These are phyloP conservation scores for Erucastrum elatum DNA, from an alignment of 345 rosid genomes.

Conservation along the genomic window DNA sequence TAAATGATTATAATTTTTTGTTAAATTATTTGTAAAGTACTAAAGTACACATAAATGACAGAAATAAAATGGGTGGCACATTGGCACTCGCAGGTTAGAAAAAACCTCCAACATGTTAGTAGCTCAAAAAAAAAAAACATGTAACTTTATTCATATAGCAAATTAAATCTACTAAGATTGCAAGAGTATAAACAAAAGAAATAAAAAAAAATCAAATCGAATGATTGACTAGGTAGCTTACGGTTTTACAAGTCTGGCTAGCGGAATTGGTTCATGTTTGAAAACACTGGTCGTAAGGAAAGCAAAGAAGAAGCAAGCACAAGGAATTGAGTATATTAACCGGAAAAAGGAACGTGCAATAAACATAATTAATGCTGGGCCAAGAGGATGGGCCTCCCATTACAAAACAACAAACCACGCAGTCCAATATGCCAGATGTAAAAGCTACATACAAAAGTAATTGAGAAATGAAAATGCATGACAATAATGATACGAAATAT, in stretches of 20 bases:
- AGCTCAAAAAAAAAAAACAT: too few species aligned
- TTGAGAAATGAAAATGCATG: not conserved
- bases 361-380: slow-evolving; percentile 5
- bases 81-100: too few species aligned
- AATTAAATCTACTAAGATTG: too few species aligned
- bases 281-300: not conserved
- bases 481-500: not conserved
- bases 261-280: not conserved
- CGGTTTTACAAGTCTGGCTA: not conserved
- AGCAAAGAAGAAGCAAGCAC: not conserved
- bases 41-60: too few species aligned
- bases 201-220: not conserved
- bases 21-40: too few species aligned
- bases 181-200: too few species aligned
- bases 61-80: too few species aligned
- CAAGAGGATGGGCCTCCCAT: not conserved
- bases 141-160: too few species aligned
- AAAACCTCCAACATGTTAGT: too few species aligned
- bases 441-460: not conserved
- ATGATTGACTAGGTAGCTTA: not conserved
- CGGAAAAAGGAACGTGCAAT: not conserved
- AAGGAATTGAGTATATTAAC: not conserved
- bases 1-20: too few species aligned
- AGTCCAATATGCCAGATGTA: not conserved
- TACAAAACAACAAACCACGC: not conserved